phyloP scores from a whole-genome alignment of 78 protist species.

The Cavenderia fasciculata region DNA sequence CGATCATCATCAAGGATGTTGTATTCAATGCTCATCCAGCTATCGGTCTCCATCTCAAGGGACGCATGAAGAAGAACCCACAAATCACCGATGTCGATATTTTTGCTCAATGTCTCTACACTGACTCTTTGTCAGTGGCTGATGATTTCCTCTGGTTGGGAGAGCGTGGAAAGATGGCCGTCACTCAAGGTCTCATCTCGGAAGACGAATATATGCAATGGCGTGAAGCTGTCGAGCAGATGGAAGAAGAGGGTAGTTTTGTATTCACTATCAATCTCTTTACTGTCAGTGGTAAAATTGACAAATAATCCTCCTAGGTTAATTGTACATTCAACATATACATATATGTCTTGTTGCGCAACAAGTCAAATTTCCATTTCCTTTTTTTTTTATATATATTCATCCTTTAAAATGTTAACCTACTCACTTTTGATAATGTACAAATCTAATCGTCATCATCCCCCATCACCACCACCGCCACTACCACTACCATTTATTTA shows the following conservation, averaged over 20 bases:
- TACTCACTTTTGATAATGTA: no score
- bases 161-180: slow-evolving; percentile 73
- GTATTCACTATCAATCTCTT: slow-evolving; percentile 69
- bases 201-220: slow-evolving; percentile 63
- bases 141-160: slow-evolving; percentile 72
- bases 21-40: slow-evolving; percentile 51
- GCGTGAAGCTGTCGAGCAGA: slow-evolving; percentile 47
- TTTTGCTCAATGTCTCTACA: slow-evolving; percentile 64
- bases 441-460: no score
- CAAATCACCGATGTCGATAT: slow-evolving; percentile 20
- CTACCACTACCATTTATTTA: no score
- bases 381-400: no score
- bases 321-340: no score
- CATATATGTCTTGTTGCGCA: no score
- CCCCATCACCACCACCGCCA: no score
- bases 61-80: slow-evolving; percentile 20
- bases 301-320: slow-evolving; percentile 4
- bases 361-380: no score
- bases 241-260: slow-evolving; percentile 54
- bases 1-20: slow-evolving; percentile 27
- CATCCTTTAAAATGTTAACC: no score
- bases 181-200: slow-evolving; percentile 20
- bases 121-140: slow-evolving; percentile 42
- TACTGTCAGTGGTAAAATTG: slow-evolving; percentile 57
- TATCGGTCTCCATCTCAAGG: slow-evolving; percentile 19